Evolutionary conservation across 352 stramenopile species (phyloP).

Genomic region (Nothophytophthora sp.): DNA sequence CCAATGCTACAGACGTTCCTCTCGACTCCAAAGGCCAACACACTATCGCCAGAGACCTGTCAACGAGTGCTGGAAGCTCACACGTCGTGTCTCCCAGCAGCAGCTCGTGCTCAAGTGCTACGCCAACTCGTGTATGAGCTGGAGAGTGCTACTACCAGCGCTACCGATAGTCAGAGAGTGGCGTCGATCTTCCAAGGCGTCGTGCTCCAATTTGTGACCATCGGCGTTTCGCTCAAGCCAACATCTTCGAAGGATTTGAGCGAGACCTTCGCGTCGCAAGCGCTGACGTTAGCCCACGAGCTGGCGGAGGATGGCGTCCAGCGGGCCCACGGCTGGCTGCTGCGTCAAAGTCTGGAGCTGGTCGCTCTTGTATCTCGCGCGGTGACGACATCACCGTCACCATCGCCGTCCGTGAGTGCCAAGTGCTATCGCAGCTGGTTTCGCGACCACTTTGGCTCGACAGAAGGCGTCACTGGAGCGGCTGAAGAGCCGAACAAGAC

Average conservation of each 20-base stretch:
- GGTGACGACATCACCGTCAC: too few relatives aligned
- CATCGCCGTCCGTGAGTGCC: too few relatives aligned
- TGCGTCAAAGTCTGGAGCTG: conserved; percentile 31
- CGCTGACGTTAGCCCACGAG: conserved; percentile 36
- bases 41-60: too few relatives aligned
- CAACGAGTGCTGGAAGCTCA: neutral
- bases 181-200: neutral
- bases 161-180: neutral
- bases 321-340: conserved; percentile 5
- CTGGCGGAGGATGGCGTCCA: conserved; percentile 26
- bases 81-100: neutral
- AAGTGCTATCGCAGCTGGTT: conserved; percentile 31
- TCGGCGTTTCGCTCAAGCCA: neutral
- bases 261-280: conserved; percentile 12
- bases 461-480: too few relatives aligned
- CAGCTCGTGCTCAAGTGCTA: conserved; percentile 5
- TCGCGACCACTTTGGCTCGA: conserved; percentile 17
- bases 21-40: neutral
- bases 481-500: too few relatives aligned
- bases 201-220: neutral
- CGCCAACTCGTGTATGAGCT: conserved; percentile 19
- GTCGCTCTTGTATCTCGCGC: too few relatives aligned
- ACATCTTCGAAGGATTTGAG: neutral
- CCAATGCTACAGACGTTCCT: neutral
- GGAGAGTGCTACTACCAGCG: too few relatives aligned